phyloP scores from a whole-genome alignment of 192 early-diverging fungal species.

The Mortierella claussenii region DNA sequence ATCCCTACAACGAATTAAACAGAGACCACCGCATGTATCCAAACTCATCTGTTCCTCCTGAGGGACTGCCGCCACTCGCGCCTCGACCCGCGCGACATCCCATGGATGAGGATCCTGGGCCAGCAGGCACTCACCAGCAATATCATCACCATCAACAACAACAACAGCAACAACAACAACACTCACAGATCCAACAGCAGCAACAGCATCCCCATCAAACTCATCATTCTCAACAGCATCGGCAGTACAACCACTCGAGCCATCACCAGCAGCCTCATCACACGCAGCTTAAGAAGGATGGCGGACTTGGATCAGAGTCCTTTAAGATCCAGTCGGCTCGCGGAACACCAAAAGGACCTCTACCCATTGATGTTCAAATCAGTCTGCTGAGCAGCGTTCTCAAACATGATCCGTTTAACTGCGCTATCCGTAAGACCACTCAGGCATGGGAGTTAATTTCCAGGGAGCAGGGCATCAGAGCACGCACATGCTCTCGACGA shows the following conservation, averaged over 20 bases:
- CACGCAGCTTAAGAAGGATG: constrained; percentile 14
- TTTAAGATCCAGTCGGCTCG: constrained; percentile 43
- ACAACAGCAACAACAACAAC: constrained; percentile 13
- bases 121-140: not conserved
- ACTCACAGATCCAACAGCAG: not conserved
- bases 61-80: constrained; percentile 10
- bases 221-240: not conserved
- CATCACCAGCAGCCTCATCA: constrained; percentile 5
- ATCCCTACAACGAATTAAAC: not conserved
- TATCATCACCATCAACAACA: constrained; percentile 12
- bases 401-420: constrained; percentile 48
- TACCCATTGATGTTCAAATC: constrained; percentile 46
- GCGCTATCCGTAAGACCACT: constrained; percentile 47
- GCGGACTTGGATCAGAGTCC: not conserved
- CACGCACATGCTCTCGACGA: constrained; percentile 45
- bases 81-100: constrained; percentile 19
- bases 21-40: constrained; percentile 6
- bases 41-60: not conserved
- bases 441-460: constrained; percentile 50
- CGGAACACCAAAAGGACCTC: constrained; percentile 47
- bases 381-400: constrained; percentile 37
- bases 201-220: too few relatives aligned
- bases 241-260: not conserved
- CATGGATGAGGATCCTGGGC: constrained; percentile 9
- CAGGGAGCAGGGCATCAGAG: constrained; percentile 39